These are phyloP conservation scores for Kodamaea fungicola DNA, from an alignment of 1,139 yeast genomes.

Conservation along the genomic window DNA sequence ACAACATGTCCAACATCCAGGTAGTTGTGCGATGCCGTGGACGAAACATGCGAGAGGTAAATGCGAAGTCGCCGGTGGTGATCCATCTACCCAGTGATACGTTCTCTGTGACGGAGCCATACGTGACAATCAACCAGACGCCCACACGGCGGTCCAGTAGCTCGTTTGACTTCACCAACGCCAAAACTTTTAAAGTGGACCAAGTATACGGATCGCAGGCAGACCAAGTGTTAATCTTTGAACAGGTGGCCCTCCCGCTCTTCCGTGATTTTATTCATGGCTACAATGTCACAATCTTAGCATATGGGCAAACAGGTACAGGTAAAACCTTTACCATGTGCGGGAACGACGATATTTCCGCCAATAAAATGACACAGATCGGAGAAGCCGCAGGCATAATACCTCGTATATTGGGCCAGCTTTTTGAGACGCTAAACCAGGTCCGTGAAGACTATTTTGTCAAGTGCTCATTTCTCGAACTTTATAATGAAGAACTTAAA, in stretches of 20 bases:
- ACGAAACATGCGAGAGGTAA: slow-evolving; percentile 67
- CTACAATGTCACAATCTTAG: slow-evolving; percentile 74
- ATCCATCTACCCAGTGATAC: slow-evolving; percentile 56
- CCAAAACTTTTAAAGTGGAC: slow-evolving; percentile 64
- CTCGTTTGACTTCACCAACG: slow-evolving; percentile 12
- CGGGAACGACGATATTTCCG: slow-evolving; percentile 37
- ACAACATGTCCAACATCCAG: slow-evolving; percentile 51
- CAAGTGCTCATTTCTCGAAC: slow-evolving; percentile 68
- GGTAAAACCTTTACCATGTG: slow-evolving; percentile 90
- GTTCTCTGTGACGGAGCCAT: slow-evolving; percentile 35
- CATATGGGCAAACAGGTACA: slow-evolving; percentile 89
- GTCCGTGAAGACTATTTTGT: slow-evolving; percentile 48
- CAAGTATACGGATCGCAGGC: slow-evolving; percentile 72
- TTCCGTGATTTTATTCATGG: slow-evolving; percentile 66
- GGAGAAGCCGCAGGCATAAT: slow-evolving; percentile 50
- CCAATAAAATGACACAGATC: neutral
- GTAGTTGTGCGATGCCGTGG: slow-evolving; percentile 91
- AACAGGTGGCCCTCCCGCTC: slow-evolving; percentile 61
- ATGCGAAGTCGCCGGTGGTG: slow-evolving; percentile 69
- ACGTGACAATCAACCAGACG: slow-evolving; percentile 39
- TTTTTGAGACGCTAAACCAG: slow-evolving; percentile 44
- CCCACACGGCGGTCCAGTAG: slow-evolving; percentile 14
- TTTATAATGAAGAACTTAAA: slow-evolving; percentile 68
- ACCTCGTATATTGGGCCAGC: slow-evolving; percentile 57
- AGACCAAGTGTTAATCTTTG: slow-evolving; percentile 56